Conservation (phyloP, 345 rosid genomes). For the Camelina hispida region DNA sequence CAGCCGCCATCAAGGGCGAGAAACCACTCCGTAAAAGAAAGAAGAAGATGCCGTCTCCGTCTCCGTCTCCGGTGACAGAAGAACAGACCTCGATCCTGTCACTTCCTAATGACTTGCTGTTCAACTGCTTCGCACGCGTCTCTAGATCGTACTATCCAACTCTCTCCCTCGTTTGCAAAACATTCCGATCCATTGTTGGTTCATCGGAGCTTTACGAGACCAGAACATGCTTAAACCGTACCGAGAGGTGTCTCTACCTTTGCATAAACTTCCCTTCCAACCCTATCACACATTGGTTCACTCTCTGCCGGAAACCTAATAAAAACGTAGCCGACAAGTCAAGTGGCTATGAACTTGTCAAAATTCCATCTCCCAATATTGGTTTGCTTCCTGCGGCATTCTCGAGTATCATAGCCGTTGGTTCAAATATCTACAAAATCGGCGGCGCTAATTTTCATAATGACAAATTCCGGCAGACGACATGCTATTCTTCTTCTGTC, state of each 20-base stretch:
- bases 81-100: background rate
- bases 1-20: background rate
- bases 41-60: background rate
- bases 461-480: background rate
- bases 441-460: background rate
- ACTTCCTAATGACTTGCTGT: background rate
- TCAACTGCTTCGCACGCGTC: background rate
- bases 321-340: background rate
- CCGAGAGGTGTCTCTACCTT: slow-evolving; percentile 12
- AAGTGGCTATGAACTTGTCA: background rate
- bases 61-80: background rate
- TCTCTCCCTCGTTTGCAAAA: background rate
- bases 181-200: background rate
- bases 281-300: background rate
- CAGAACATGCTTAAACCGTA: background rate
- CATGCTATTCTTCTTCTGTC: background rate
- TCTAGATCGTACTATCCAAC: background rate
- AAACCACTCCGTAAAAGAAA: background rate
- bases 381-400: background rate
- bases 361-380: background rate
- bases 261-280: background rate
- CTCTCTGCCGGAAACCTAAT: slow-evolving; percentile 14
- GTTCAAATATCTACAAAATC: slow-evolving; percentile 20
- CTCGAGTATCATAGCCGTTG: background rate
- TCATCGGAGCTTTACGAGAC: background rate